phyloP scores from a whole-genome alignment of 805 yeast genomes.

The Wickerhamomyces mucosus region DNA sequence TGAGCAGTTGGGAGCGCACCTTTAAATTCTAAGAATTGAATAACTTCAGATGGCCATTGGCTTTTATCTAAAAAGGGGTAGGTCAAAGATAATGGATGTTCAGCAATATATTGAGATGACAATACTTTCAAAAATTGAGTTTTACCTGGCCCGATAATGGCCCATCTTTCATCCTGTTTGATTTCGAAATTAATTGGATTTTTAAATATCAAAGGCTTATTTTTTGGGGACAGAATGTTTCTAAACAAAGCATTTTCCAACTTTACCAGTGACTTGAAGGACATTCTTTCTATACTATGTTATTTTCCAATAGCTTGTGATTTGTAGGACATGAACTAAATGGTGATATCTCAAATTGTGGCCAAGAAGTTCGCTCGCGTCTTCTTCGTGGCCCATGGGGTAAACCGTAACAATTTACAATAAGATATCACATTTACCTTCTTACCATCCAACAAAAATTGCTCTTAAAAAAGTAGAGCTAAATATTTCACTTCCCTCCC shows the following conservation, averaged over 20 bases:
- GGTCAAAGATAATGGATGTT: constrained; percentile 42
- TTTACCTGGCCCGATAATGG: constrained; percentile 46
- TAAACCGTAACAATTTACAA: too few relatives aligned
- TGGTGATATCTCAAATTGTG: neutral
- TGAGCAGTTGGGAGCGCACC: constrained; percentile 52
- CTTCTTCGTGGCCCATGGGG: too few relatives aligned
- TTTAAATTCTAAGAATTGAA: constrained; percentile 35
- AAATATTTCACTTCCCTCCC: too few relatives aligned
- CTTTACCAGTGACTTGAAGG: constrained; percentile 10
- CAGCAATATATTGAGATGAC: constrained; percentile 44
- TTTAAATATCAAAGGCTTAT: constrained; percentile 22
- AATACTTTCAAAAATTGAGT: constrained; percentile 43
- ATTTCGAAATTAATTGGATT: constrained; percentile 34
- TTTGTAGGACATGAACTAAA: neutral
- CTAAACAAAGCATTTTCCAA: constrained; percentile 14
- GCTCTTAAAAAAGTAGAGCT: too few relatives aligned
- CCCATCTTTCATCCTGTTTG: constrained; percentile 36
- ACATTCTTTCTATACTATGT: too few relatives aligned
- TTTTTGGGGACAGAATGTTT: constrained; percentile 4
- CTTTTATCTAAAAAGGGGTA: constrained; percentile 43
- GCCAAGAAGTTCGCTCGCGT: too few relatives aligned
- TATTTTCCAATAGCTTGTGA: too few relatives aligned
- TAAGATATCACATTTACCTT: too few relatives aligned
- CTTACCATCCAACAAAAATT: too few relatives aligned
- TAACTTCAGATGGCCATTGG: constrained; percentile 35